A percentile compares a stretch with the other conserved stretches of the same genome.
Conservation (phyloP, 164 flowering plant species). For the Saururus chinensis region DNA sequence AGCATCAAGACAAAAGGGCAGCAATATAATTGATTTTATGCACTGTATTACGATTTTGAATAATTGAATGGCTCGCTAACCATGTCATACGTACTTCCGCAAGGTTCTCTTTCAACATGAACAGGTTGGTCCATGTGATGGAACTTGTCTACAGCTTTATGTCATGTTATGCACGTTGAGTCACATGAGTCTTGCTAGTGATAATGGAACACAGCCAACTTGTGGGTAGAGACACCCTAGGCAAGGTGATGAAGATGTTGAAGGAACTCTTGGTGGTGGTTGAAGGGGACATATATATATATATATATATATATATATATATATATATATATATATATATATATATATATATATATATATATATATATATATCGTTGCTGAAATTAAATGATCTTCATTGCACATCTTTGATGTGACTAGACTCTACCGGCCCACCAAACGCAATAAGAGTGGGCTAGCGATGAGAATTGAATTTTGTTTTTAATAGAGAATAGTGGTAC, state of each 20-base stretch:
- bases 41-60: not conserved
- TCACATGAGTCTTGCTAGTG: constrained; percentile 11
- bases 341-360: no score
- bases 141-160: constrained; percentile 4
- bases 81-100: not conserved
- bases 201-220: not conserved
- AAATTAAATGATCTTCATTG: no score
- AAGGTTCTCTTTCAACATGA: constrained; percentile 13
- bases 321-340: no score
- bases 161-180: constrained; percentile 10
- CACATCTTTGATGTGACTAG: no score
- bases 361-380: no score
- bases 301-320: no score
- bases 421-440: no score
- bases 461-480: no score
- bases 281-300: not conserved
- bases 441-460: no score
- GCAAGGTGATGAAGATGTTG: not conserved
- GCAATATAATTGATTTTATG: constrained; percentile 20
- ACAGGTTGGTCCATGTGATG: constrained; percentile 37
- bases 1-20: constrained; percentile 11
- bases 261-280: not conserved
- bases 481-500: no score
- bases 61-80: constrained; percentile 8
- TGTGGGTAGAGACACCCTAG: not conserved